Base-by-base conservation (phyloP, 1,284 basidiomycete genomes). In the Apiotrichum veenhuisii region DNA sequence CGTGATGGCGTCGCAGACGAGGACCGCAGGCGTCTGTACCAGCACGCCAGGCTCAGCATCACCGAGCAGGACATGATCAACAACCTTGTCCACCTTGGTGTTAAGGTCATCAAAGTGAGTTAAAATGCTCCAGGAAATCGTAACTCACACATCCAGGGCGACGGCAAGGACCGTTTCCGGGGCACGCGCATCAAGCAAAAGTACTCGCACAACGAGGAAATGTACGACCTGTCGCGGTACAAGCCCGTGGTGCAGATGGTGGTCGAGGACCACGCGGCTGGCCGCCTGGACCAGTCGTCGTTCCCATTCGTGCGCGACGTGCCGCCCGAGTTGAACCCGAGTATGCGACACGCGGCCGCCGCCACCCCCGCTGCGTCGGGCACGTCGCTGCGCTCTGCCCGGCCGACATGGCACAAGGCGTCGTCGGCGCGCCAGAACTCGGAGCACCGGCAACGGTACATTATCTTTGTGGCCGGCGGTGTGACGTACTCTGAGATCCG, bases 1-100 rank as follows among this genome's bases (percentile, higher is more conserved):
- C 87, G 93, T 45, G 95, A 98, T 68, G 96, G 96, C 46, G 95
- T 98, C 11, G 93, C 95, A 20, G 95, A 98, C 57, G 96, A 98
- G 72, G 96, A 99, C 77, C 85, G 91, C 55, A 84, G 93, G 61
- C 81, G 96, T 57, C 77, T 99, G 57, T 98, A 95, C 75, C 94
- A 98, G 74, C 96, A 99, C 73, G 96, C 96, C n/a, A 82, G 91
- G 34, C 79, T 99, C 46, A 84, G 85, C 3, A 77, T 94, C 52
- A 83, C 89, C 23, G 96, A 99, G 72, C 93, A 96, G 79, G 95
- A 98, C 69, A 89, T 92, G 33, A 83, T 98, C 47, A 94, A 97
- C 76, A 89, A 93, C 38, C 79, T 98, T 57, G 80, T 85, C 5
- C 83, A 88, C 67, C 79, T 98, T 36, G 96, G 96, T 23, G 84